Percentiles rank a stretch among this genome's conserved stretches.
phyloP scores from a whole-genome alignment of 805 yeast genomes.

The Candida koratica region DNA sequence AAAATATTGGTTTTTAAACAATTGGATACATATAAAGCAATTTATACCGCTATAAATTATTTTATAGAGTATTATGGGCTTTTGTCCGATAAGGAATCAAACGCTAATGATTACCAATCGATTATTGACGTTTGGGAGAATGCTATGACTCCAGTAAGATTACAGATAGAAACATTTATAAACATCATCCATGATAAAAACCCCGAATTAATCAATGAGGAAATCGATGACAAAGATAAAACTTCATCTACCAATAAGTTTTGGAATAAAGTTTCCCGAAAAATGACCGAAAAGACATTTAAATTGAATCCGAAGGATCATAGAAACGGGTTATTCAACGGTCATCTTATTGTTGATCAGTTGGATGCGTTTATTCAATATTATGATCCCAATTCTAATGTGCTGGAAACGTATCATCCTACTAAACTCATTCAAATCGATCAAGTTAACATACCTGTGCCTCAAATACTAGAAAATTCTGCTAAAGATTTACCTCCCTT shows the following conservation, averaged over 20 bases:
- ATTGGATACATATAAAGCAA: constrained; percentile 27
- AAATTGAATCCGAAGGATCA: constrained; percentile 26
- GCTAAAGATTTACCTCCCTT: constrained; percentile 24
- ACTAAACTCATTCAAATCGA: constrained; percentile 11
- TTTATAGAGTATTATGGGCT: constrained; percentile 25
- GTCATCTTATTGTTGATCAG: constrained; percentile 30
- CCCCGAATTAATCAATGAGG: constrained; percentile 35
- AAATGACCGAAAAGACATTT: constrained; percentile 21
- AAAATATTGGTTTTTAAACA: constrained; percentile 38
- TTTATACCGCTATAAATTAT: constrained; percentile 20
- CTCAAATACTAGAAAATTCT: not conserved
- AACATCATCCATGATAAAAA: constrained; percentile 28
- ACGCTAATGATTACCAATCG: constrained; percentile 20
- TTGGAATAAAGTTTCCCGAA: constrained; percentile 25
- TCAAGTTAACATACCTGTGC: constrained; percentile 8
- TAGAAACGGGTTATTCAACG: constrained; percentile 29
- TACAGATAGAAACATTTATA: constrained; percentile 37
- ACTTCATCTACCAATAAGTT: constrained; percentile 21
- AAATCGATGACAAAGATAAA: constrained; percentile 31
- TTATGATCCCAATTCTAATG: constrained; percentile 22
- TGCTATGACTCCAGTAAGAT: constrained; percentile 31
- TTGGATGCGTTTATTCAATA: constrained; percentile 26
- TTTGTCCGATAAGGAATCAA: constrained; percentile 12
- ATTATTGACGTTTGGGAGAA: constrained; percentile 40
- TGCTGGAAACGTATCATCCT: constrained; percentile 29